These are phyloP conservation scores for Suillus subluteus DNA, from an alignment of 768 basidiomycete genomes.

Conservation along the genomic window DNA sequence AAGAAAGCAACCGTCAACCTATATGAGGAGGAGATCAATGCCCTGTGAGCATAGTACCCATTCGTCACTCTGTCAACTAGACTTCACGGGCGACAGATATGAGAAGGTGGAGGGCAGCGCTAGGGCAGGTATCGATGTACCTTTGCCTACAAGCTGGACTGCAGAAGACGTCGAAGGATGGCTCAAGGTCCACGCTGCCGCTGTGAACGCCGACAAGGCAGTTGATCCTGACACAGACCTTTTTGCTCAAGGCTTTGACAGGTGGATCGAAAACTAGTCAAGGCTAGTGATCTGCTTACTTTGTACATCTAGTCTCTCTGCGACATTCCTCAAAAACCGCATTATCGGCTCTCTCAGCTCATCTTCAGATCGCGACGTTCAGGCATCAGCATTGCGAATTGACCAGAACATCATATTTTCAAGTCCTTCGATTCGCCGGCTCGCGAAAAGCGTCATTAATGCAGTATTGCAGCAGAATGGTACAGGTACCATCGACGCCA, in stretches of 20 bases:
- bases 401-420: slow-evolving; percentile 38
- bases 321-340: slow-evolving; percentile 32
- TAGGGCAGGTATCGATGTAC: slow-evolving; percentile 21
- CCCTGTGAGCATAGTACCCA: slow-evolving; percentile 37
- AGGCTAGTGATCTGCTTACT: slow-evolving; percentile 1
- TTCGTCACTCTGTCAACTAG: background rate
- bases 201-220: slow-evolving; percentile 13
- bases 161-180: slow-evolving; percentile 24
- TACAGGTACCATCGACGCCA: slow-evolving; percentile 13
- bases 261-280: slow-evolving; percentile 24
- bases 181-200: slow-evolving; percentile 30
- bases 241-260: slow-evolving; percentile 42
- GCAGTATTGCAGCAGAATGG: slow-evolving; percentile 13
- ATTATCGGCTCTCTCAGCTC: slow-evolving; percentile 30
- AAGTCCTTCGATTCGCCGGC: slow-evolving; percentile 43
- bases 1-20: slow-evolving; percentile 41
- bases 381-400: slow-evolving; percentile 30
- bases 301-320: slow-evolving; percentile 27
- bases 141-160: slow-evolving; percentile 31
- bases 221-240: slow-evolving; percentile 27
- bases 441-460: slow-evolving; percentile 28
- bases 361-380: slow-evolving; percentile 31
- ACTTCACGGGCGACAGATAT: slow-evolving; percentile 30
- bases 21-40: slow-evolving; percentile 51
- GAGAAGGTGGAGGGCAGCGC: slow-evolving; percentile 33